Percentiles rank a stretch among this genome's conserved stretches.
phyloP scores from a whole-genome alignment of 441 rosid species.

The Breynia disticha region DNA sequence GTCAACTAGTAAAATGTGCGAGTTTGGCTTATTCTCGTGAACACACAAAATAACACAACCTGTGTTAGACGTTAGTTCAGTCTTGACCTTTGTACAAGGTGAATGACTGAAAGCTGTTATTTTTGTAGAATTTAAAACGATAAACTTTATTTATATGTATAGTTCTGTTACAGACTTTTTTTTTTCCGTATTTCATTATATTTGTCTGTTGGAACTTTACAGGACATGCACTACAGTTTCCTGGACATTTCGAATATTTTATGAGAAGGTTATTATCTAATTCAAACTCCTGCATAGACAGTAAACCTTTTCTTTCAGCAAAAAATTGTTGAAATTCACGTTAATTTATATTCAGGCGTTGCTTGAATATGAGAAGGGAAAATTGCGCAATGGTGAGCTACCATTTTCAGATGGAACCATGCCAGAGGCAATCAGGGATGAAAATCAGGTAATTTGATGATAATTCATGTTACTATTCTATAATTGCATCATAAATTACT shows the following conservation, averaged over 20 bases:
- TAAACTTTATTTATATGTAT: too few relatives aligned
- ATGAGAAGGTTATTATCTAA: constrained; percentile 49
- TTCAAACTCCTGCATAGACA: background rate
- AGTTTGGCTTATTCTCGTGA: too few relatives aligned
- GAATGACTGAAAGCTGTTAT: too few relatives aligned
- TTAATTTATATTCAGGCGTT: constrained; percentile 36
- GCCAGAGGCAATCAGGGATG: constrained; percentile 32
- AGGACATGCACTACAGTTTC: constrained; percentile 76
- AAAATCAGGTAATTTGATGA: constrained; percentile 33
- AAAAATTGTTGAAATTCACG: constrained; percentile 4
- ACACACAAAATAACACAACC: too few relatives aligned
- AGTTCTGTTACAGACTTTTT: background rate
- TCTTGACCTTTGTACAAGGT: too few relatives aligned
- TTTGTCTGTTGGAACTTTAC: constrained; percentile 7
- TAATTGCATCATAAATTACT: too few relatives aligned
- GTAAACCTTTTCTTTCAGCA: background rate
- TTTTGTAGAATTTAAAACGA: too few relatives aligned
- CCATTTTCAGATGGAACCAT: constrained; percentile 31
- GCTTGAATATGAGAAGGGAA: constrained; percentile 55
- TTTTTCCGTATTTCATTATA: background rate
- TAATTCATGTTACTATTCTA: background rate
- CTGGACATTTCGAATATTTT: constrained; percentile 64
- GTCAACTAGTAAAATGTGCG: too few relatives aligned
- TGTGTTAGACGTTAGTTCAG: too few relatives aligned
- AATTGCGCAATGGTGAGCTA: constrained; percentile 39